Conservation (phyloP, 2,329 filamentous ascomycete species). For the Paraconiothyrium brasiliense region DNA sequence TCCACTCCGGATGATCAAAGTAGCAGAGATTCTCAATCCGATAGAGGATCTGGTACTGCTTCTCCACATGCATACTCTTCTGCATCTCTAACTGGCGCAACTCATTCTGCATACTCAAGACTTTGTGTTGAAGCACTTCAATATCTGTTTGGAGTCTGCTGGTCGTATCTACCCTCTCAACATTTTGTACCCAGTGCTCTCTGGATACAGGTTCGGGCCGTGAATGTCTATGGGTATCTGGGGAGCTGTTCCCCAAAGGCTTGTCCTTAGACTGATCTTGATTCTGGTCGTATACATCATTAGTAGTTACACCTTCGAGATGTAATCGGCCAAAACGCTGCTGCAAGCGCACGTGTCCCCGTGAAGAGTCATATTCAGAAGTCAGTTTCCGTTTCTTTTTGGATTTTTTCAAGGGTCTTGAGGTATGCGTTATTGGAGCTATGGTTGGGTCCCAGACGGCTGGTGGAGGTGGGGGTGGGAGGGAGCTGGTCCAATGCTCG, state of each 20-base stretch:
- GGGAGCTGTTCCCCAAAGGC: background rate
- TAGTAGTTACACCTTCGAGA: background rate
- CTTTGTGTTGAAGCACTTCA: slow-evolving; percentile 6
- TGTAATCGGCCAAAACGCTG: slow-evolving; percentile 1
- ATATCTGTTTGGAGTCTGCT: background rate
- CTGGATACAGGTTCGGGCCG: background rate
- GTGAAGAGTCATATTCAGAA: background rate
- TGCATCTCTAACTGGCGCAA: slow-evolving; percentile 7
- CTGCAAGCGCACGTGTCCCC: background rate
- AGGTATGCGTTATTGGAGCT: too few relatives aligned
- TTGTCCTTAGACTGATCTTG: background rate
- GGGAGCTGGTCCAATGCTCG: too few relatives aligned
- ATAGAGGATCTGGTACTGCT: slow-evolving; percentile 19
- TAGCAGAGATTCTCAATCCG: slow-evolving; percentile 12
- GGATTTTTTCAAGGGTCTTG: too few relatives aligned
- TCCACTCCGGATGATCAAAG: slow-evolving; percentile 25
- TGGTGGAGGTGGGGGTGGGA: too few relatives aligned
- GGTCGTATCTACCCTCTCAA: background rate
- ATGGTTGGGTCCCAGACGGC: too few relatives aligned
- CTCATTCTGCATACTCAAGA: slow-evolving; percentile 13
- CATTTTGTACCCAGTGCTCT: background rate
- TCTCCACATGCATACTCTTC: background rate
- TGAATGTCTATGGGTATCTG: too few relatives aligned
- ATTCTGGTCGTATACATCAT: background rate
- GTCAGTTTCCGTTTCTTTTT: background rate